These are phyloP conservation scores for Arthromyces matolae DNA, from an alignment of 768 basidiomycete genomes.

Conservation along the genomic window DNA sequence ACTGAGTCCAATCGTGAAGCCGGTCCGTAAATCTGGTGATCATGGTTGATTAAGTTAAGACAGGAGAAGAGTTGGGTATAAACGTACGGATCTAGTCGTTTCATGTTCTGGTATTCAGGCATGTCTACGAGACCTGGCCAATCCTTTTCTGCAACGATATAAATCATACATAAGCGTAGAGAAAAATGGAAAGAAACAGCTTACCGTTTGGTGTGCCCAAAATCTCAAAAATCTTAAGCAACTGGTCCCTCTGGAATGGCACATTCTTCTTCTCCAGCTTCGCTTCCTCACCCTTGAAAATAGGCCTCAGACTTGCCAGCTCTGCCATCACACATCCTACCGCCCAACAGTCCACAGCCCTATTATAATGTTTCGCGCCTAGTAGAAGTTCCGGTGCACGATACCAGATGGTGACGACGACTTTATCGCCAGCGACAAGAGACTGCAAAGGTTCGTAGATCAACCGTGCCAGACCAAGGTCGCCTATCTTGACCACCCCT, in stretches of 20 bases:
- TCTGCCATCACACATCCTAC: slow-evolving; percentile 98
- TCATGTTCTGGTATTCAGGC: slow-evolving; percentile 85
- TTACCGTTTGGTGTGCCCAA: slow-evolving; percentile 83
- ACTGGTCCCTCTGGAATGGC: slow-evolving; percentile 94
- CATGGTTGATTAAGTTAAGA: too few species aligned
- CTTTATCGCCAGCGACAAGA: slow-evolving; percentile 91
- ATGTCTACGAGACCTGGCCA: slow-evolving; percentile 86
- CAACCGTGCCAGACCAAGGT: slow-evolving; percentile 89
- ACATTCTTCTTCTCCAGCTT: slow-evolving; percentile 98
- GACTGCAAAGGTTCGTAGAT: slow-evolving; percentile 90
- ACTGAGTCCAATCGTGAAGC: slow-evolving; percentile 72
- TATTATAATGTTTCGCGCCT: slow-evolving; percentile 97
- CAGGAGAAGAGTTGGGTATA: too few species aligned
- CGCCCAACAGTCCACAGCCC: slow-evolving; percentile 96
- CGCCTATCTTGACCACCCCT: slow-evolving; percentile 97
- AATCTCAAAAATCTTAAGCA: slow-evolving; percentile 94
- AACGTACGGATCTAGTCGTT: slow-evolving; percentile 68
- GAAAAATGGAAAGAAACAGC: slow-evolving; percentile 16
- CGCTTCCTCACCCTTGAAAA: slow-evolving; percentile 99
- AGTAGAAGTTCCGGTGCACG: slow-evolving; percentile 94
- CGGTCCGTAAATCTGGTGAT: slow-evolving; percentile 45
- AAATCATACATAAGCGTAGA: background rate
- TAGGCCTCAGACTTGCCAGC: slow-evolving; percentile 86
- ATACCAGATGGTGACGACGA: slow-evolving; percentile 99
- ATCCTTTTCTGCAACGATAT: slow-evolving; percentile 55